phyloP scores from a whole-genome alignment of 768 basidiomycete genomes.

The Phaeotremella skinneri region DNA sequence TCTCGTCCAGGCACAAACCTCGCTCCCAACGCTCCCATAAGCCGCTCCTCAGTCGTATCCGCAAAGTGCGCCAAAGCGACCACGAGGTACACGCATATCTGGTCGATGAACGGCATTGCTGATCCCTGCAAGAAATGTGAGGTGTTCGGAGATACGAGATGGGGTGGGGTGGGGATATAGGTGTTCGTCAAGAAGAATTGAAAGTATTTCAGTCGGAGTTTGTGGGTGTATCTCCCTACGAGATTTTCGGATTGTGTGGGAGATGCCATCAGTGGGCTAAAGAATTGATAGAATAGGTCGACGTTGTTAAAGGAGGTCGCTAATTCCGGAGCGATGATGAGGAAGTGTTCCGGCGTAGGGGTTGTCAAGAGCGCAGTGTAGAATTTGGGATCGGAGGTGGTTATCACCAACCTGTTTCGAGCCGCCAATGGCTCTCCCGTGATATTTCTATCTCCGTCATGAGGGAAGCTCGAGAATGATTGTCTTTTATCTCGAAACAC shows the following conservation, averaged over 20 bases:
- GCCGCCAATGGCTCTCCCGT: too few relatives aligned
- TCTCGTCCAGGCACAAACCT: constrained; percentile 58
- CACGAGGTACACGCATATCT: background rate
- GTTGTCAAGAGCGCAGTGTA: constrained; percentile 33
- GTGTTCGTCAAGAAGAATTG: constrained; percentile 50
- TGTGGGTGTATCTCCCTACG: background rate
- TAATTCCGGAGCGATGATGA: constrained; percentile 30
- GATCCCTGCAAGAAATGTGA: constrained; percentile 15
- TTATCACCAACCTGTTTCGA: constrained; percentile 57
- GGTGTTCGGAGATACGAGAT: constrained; percentile 44
- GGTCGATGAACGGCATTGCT: background rate
- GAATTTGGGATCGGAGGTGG: constrained; percentile 43
- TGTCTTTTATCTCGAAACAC: constrained; percentile 49
- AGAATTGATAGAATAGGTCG: constrained; percentile 22
- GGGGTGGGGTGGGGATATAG: constrained; percentile 35
- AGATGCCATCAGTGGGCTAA: constrained; percentile 1
- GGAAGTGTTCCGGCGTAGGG: constrained; percentile 30
- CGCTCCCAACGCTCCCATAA: constrained; percentile 51
- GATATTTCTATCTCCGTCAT: background rate
- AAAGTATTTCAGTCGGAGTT: constrained; percentile 36
- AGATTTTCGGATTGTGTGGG: background rate
- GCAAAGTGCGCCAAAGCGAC: constrained; percentile 26
- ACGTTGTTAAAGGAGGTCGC: constrained; percentile 28
- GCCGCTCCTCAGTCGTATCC: constrained; percentile 22
- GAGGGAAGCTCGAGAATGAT: constrained; percentile 13